These are phyloP conservation scores for Eucalyptus sp. DNA, from an alignment of 345 rosid genomes.

Conservation along the genomic window DNA sequence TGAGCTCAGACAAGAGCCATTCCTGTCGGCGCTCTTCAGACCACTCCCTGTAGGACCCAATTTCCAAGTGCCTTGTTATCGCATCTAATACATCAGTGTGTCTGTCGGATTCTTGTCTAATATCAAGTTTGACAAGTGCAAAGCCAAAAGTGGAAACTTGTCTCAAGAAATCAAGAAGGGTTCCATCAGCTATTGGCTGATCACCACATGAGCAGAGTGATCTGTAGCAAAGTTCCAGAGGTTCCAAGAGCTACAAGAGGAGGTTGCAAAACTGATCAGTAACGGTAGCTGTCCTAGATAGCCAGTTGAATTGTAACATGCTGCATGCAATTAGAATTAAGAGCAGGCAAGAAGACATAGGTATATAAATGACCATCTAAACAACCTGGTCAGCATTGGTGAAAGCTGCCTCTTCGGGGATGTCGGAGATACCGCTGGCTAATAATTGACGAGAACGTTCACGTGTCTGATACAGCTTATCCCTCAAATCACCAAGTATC, in stretches of 20 bases:
- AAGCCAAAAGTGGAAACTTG: conserved; percentile 99
- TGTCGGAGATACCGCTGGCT: conserved; percentile 39
- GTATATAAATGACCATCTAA: not conserved
- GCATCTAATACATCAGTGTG: conserved; percentile 97
- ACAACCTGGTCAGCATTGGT: conserved; percentile 46
- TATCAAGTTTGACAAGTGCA: conserved; percentile 88
- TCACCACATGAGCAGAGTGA: conserved; percentile 93
- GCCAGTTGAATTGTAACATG: not conserved
- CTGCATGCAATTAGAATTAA: not conserved
- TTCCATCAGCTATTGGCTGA: conserved; percentile 92
- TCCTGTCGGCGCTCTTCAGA: conserved; percentile 75
- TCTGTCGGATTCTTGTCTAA: conserved; percentile 93
- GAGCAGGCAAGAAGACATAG: not conserved
- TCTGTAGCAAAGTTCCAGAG: conserved; percentile 91
- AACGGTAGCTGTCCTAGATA: not conserved
- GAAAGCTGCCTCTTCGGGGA: conserved; percentile 44
- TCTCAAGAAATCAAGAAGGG: conserved; percentile 95
- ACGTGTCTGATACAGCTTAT: conserved; percentile 48
- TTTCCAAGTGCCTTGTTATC: conserved; percentile 69
- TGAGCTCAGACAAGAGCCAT: conserved; percentile 87
- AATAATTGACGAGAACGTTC: conserved; percentile 54
- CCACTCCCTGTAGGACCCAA: conserved; percentile 90
- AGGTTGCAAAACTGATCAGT: conserved; percentile 1
- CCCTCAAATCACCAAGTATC: conserved; percentile 58
- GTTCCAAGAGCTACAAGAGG: conserved; percentile 72